These are phyloP conservation scores for Physaria fendleri DNA, from an alignment of 345 rosid species.

Conservation along the genomic window DNA sequence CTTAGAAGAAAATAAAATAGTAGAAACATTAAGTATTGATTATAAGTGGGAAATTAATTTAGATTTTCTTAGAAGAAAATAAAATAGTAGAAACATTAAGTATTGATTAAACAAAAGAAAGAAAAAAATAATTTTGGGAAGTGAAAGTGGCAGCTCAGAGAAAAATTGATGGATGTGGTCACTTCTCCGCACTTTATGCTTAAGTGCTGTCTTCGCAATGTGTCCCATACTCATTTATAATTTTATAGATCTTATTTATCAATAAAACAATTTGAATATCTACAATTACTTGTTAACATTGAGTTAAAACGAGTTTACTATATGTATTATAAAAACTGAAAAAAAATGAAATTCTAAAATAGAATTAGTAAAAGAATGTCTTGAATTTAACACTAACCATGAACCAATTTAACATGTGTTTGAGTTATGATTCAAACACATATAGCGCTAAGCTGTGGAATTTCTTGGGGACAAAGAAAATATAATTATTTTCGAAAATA, in stretches of 20 bases:
- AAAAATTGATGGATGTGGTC: constrained; percentile 1
- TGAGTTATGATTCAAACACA: background rate
- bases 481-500: background rate
- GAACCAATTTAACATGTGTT: background rate
- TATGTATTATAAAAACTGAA: too few species aligned
- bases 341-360: too few species aligned
- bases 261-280: background rate
- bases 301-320: background rate
- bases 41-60: too few species aligned
- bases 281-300: background rate
- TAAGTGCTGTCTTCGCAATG: background rate
- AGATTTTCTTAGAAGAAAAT: too few species aligned
- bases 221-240: background rate
- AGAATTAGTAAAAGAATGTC: background rate
- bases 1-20: too few species aligned
- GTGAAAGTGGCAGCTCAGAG: background rate
- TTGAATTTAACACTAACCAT: background rate
- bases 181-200: constrained; percentile 5
- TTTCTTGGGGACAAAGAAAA: background rate
- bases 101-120: background rate
- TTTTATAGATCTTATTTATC: too few species aligned
- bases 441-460: background rate
- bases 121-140: background rate
- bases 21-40: too few species aligned
- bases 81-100: too few species aligned